Evolutionary conservation across 2,329 filamentous ascomycete species (phyloP).

Genomic region (Uncinocarpus reesii): DNA sequence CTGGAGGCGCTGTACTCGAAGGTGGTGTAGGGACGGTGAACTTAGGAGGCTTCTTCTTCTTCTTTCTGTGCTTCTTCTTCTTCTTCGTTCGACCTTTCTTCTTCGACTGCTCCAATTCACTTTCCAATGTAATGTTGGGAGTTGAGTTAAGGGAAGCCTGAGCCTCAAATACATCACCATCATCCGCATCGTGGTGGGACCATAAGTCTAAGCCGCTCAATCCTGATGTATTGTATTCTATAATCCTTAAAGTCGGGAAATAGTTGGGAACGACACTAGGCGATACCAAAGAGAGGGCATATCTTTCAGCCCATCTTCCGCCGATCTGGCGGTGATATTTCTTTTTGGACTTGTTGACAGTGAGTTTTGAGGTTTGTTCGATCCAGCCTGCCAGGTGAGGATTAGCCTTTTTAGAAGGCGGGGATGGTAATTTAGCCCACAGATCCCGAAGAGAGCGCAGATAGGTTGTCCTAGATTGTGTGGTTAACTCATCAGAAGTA

Average conservation of each 20-base stretch:
- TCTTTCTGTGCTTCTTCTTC: conserved; percentile 37
- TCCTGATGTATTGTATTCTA: conserved; percentile 84
- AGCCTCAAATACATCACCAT: not conserved
- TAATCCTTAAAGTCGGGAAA: conserved; percentile 78
- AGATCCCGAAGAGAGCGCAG: conserved; percentile 62
- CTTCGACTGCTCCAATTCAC: not conserved
- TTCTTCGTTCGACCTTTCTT: conserved; percentile 25
- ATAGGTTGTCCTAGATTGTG: conserved; percentile 65
- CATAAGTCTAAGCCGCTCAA: conserved; percentile 47
- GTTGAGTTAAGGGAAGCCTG: not conserved
- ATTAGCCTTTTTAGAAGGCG: conserved; percentile 26
- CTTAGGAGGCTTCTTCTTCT: conserved; percentile 46
- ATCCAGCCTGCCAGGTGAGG: not conserved
- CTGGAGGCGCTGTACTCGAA: conserved; percentile 60
- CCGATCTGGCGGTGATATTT: conserved; percentile 59
- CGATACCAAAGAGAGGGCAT: conserved; percentile 66
- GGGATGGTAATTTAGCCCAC: conserved; percentile 67
- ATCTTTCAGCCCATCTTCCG: conserved; percentile 74
- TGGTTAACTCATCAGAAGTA: conserved; percentile 44
- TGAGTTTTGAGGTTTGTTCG: conserved; percentile 20
- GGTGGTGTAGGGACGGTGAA: conserved; percentile 61
- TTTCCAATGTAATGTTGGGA: not conserved
- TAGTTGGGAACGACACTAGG: conserved; percentile 90
- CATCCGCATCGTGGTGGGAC: conserved; percentile 15
- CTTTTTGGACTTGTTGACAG: conserved; percentile 40